phyloP scores from a whole-genome alignment of 2,329 filamentous ascomycete genomes.

The Aureobasidium vineae region DNA sequence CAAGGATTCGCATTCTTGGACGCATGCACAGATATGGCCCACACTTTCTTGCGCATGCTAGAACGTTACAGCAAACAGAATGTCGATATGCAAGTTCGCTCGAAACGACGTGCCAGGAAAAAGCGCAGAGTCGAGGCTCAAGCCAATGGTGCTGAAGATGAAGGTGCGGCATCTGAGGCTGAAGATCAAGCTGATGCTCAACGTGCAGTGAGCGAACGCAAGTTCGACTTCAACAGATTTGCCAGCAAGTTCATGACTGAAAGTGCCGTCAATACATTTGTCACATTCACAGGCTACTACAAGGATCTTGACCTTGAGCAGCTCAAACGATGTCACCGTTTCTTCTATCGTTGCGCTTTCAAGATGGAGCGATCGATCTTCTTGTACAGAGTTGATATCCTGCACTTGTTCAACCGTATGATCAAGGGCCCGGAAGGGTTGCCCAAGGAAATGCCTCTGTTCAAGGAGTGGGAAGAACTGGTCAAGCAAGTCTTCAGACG shows the following conservation, averaged over 20 bases:
- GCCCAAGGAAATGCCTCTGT: slow-evolving; percentile 60
- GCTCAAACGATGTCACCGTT: slow-evolving; percentile 87
- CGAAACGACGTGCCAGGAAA: slow-evolving; percentile 67
- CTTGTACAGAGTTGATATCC: slow-evolving; percentile 86
- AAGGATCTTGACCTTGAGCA: slow-evolving; percentile 74
- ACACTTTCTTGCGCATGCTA: slow-evolving; percentile 88
- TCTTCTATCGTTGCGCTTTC: slow-evolving; percentile 90
- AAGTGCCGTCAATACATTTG: slow-evolving; percentile 83
- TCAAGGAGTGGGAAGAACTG: slow-evolving; percentile 88
- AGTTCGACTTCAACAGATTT: slow-evolving; percentile 90
- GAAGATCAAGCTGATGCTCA: slow-evolving; percentile 74
- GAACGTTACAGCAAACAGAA: slow-evolving; percentile 96
- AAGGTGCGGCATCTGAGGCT: slow-evolving; percentile 56
- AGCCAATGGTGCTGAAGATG: slow-evolving; percentile 42
- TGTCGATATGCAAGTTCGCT: slow-evolving; percentile 86
- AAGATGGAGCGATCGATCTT: slow-evolving; percentile 90
- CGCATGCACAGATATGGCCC: slow-evolving; percentile 82
- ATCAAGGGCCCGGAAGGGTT: slow-evolving; percentile 83
- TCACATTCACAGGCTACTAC: slow-evolving; percentile 76
- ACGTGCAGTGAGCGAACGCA: slow-evolving; percentile 72
- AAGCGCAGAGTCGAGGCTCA: slow-evolving; percentile 61
- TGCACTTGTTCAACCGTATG: slow-evolving; percentile 84
- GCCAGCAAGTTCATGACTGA: slow-evolving; percentile 77
- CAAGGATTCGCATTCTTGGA: slow-evolving; percentile 94
- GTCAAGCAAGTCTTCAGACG: slow-evolving; percentile 78